These are phyloP conservation scores for Edaphochlamys debaryana DNA, from an alignment of 139 green algal species.

Conservation along the genomic window DNA sequence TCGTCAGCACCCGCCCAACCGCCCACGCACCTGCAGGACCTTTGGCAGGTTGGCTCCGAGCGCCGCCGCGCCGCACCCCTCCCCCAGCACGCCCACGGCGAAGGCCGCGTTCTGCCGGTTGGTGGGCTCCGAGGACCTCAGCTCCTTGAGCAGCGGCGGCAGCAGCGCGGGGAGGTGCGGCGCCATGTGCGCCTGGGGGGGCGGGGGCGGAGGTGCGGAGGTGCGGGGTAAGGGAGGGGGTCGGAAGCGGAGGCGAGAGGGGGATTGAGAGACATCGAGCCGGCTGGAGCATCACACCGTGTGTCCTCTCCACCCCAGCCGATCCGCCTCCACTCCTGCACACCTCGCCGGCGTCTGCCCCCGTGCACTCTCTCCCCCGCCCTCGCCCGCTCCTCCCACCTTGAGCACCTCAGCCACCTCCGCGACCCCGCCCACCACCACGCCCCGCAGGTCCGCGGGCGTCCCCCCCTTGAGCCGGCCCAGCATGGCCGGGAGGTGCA, in stretches of 20 bases:
- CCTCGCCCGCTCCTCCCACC: slow-evolving; percentile 6
- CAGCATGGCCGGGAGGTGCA: slow-evolving; percentile 64
- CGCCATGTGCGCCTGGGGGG: slow-evolving; percentile 26
- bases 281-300: no score
- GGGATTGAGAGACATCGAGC: neutral
- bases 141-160: slow-evolving; percentile 69
- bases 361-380: no score
- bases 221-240: neutral
- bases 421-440: slow-evolving; percentile 68
- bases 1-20: no score
- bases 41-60: slow-evolving; percentile 31
- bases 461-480: slow-evolving; percentile 21
- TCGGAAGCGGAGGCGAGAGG: no score
- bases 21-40: slow-evolving; percentile 72
- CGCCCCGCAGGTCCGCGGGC: slow-evolving; percentile 51
- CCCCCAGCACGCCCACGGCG: slow-evolving; percentile 62
- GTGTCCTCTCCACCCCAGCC: no score
- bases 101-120: slow-evolving; percentile 85
- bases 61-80: slow-evolving; percentile 42
- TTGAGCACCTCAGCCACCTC: slow-evolving; percentile 70
- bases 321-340: no score
- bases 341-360: no score
- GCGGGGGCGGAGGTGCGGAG: neutral
- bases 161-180: slow-evolving; percentile 47
- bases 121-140: slow-evolving; percentile 61